These are phyloP conservation scores for Prunus campanulata DNA, from an alignment of 306 rosid species.

Conservation along the genomic window DNA sequence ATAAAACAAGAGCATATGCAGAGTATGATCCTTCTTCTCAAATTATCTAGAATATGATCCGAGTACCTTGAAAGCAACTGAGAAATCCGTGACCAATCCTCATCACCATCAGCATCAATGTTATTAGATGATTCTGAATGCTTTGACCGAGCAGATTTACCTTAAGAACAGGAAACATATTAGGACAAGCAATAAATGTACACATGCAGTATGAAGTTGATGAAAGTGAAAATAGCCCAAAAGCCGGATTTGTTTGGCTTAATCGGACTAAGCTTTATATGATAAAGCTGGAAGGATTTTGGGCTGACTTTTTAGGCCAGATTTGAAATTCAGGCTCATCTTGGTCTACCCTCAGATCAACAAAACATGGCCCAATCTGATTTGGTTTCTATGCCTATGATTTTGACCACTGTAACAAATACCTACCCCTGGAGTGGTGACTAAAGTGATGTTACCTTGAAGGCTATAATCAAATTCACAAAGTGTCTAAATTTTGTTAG, in stretches of 20 bases:
- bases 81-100: constrained; percentile 70
- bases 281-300: background rate
- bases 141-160: constrained; percentile 39
- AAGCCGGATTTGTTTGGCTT: background rate
- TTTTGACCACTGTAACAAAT: background rate
- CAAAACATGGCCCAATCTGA: background rate
- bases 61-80: constrained; percentile 58
- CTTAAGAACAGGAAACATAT: constrained; percentile 31
- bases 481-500: background rate
- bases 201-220: constrained; percentile 4
- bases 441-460: background rate
- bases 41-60: background rate
- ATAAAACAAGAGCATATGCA: constrained; percentile 1
- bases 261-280: background rate
- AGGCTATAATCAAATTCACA: background rate
- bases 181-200: background rate
- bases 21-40: background rate
- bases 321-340: background rate
- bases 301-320: background rate
- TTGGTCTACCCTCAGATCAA: background rate
- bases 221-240: background rate
- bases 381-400: background rate
- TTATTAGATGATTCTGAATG: constrained; percentile 39
- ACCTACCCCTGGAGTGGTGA: background rate
- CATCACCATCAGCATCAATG: constrained; percentile 44